A percentile compares a stretch with the other conserved stretches of the same genome.
phyloP scores from a whole-genome alignment of 2,329 filamentous ascomycete genomes.

The Exophiala dermatitidis region DNA sequence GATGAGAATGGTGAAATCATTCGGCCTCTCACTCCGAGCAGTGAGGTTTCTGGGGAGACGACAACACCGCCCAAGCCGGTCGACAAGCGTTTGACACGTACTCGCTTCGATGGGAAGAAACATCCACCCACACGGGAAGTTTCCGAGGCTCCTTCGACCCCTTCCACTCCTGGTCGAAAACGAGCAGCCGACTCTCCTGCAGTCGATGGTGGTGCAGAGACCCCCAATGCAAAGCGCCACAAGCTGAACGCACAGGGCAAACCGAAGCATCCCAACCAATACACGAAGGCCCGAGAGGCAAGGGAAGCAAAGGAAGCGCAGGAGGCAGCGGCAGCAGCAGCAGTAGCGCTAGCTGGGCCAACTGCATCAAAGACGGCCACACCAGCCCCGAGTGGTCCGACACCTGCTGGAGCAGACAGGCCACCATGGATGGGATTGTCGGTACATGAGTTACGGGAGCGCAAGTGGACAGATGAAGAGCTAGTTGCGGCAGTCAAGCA shows the following conservation, averaged over 20 bases:
- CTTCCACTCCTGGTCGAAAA: slow-evolving; percentile 18
- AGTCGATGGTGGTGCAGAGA: slow-evolving; percentile 13
- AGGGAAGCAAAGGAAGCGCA: slow-evolving; percentile 5
- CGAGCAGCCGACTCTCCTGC: slow-evolving; percentile 14
- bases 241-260: slow-evolving; percentile 12
- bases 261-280: slow-evolving; percentile 25
- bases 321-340: no score
- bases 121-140: slow-evolving; percentile 23
- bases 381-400: not conserved
- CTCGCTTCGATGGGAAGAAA: slow-evolving; percentile 25
- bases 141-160: slow-evolving; percentile 19
- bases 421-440: slow-evolving; percentile 15
- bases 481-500: slow-evolving; percentile 21
- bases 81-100: slow-evolving; percentile 21
- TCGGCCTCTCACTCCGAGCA: slow-evolving; percentile 16
- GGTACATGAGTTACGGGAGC: slow-evolving; percentile 6
- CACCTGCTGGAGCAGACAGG: slow-evolving; percentile 3
- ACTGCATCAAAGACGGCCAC: not conserved
- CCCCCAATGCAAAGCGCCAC: slow-evolving; percentile 22
- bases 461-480: slow-evolving; percentile 26
- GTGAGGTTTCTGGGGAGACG: slow-evolving; percentile 13
- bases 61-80: slow-evolving; percentile 11
- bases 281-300: slow-evolving; percentile 22
- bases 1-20: slow-evolving; percentile 20
- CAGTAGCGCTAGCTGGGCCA: no score